phyloP scores from a whole-genome alignment of 1,139 yeast species.

The Hyphopichia khmerensis region DNA sequence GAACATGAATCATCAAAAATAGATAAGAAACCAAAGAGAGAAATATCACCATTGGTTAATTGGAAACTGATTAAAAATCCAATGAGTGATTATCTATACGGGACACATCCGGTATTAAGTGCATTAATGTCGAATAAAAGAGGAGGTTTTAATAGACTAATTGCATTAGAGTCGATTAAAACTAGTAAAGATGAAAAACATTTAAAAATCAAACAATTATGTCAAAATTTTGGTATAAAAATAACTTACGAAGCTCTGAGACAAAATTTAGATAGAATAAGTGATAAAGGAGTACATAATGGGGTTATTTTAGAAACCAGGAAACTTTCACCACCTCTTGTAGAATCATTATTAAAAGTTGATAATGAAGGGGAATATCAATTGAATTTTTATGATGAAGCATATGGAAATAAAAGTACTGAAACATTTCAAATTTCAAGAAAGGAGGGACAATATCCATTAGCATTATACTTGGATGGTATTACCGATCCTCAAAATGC shows the following conservation, averaged over 20 bases:
- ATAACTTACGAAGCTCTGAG: constrained; percentile 46
- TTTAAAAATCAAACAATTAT: constrained; percentile 41
- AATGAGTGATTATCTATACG: constrained; percentile 67
- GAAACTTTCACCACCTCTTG: constrained; percentile 48
- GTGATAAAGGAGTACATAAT: constrained; percentile 77
- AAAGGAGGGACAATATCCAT: constrained; percentile 42
- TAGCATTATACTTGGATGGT: constrained; percentile 79
- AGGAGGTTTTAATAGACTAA: constrained; percentile 49
- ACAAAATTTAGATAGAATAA: constrained; percentile 58
- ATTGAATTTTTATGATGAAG: constrained; percentile 18
- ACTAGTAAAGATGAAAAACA: constrained; percentile 23
- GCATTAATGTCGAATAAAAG: constrained; percentile 63
- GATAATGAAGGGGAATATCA: constrained; percentile 28
- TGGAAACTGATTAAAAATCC: constrained; percentile 28
- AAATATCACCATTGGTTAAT: not conserved
- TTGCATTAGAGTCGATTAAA: constrained; percentile 40
- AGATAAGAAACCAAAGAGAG: not conserved
- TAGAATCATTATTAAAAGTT: constrained; percentile 34
- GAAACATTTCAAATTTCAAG: constrained; percentile 4
- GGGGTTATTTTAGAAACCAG: constrained; percentile 73
- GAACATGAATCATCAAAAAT: not conserved
- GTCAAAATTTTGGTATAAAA: constrained; percentile 45
- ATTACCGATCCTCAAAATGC: constrained; percentile 88
- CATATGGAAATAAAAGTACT: constrained; percentile 9
- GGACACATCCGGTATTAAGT: constrained; percentile 73